Evolutionary conservation across 129 eudicot genomes (phyloP), one percentile per base, ranked within the genome.

Genomic region (Tagetes erecta): DNA sequence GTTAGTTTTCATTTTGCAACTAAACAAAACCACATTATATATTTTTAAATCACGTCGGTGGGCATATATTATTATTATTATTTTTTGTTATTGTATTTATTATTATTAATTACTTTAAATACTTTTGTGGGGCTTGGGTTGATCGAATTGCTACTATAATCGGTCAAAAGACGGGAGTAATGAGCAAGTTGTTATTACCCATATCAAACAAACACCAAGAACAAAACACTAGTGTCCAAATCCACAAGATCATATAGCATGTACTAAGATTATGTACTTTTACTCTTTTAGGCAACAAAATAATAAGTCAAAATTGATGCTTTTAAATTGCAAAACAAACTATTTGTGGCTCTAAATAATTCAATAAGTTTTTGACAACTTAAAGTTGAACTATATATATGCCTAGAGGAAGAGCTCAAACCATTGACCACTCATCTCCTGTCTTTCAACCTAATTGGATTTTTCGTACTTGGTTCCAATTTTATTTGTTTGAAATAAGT

Each of bases 151-250:
- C 27, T 20, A 20, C 27, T 20, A 20, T 20, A 20, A 20, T 20
- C 27, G 27, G 27, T 20, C 27, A 20, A 20, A 20, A 20, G 27
- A 20, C 27, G 27, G 27, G 27, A 20, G 27, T 20, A 20, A 20
- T 20, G 27, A 20, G 27, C 27, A 20, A 20, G 27, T 20, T 20
- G 27, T 20, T 20, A 20, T 20, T 20, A 20, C 27, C 27, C 27
- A 20, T 20, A 20, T 34, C 45, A 67, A 40, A 57, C 80, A 57
- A 76, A 44, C 44, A 65, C 34, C 35, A 56, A 53, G 58, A 70
- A 68, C 63, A 63, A 68, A 77, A 77, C 68, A 47, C 70, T 47
- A 46, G 49, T 10, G 63, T 68, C 70, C 75, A 68, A 77, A 77
- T 57, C n/a, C 69, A 56, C 30, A 42, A 42, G 52, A 38, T 20